Conservation (phyloP, 257 asterid genomes). For the Catharanthus roseus region DNA sequence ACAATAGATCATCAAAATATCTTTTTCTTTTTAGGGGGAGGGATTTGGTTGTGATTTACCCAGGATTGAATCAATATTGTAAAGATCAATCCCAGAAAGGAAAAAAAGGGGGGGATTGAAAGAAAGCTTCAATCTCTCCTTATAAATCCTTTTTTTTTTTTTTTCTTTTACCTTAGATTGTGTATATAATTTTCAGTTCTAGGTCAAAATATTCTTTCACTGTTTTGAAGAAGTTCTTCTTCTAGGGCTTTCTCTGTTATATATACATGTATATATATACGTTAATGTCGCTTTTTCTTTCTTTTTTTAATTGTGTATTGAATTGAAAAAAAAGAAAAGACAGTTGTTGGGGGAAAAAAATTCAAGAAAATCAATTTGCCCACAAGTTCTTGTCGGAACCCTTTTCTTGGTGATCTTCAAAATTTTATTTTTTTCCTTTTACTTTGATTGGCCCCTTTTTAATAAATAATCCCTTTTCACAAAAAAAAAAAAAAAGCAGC, state of each 20-base stretch:
- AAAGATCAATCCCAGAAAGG: neutral
- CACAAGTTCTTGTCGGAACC: constrained; percentile 15
- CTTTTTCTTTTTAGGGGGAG: neutral
- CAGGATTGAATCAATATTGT: constrained; percentile 2
- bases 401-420: neutral
- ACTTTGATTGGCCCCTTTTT: neutral
- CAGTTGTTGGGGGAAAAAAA: constrained; percentile 11
- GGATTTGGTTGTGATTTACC: neutral
- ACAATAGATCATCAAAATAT: neutral
- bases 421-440: neutral
- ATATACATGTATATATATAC: too few relatives aligned
- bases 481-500: neutral
- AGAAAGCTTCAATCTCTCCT: constrained; percentile 16
- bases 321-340: neutral
- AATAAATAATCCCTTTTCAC: constrained; percentile 16
- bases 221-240: too few relatives aligned
- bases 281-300: neutral
- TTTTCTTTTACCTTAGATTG: too few relatives aligned
- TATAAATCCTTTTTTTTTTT: neutral
- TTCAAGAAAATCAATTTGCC: constrained; percentile 9
- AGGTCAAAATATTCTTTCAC: constrained; percentile 7
- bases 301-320: constrained; percentile 5
- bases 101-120: neutral
- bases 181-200: too few relatives aligned
- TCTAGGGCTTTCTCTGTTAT: neutral